Conservation (phyloP, 495 filamentous ascomycete genomes). For the Aspergillus saccharolyticus region DNA sequence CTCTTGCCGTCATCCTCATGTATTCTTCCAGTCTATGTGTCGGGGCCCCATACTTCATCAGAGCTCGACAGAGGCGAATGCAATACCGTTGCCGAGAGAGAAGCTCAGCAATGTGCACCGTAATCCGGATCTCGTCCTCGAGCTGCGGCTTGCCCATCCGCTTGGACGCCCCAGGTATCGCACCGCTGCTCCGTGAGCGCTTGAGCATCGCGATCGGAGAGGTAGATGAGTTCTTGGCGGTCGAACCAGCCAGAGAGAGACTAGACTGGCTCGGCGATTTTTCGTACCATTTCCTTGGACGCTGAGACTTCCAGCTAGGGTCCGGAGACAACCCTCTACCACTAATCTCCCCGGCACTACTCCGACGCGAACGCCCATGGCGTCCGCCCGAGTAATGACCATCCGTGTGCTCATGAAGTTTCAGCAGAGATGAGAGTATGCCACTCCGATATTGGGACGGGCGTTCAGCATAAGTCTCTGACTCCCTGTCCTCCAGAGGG, state of each 20-base stretch:
- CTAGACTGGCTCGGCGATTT: conserved; percentile 47
- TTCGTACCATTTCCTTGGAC: conserved; percentile 61
- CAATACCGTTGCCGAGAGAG: conserved; percentile 79
- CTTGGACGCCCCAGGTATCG: conserved; percentile 34
- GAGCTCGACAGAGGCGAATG: conserved; percentile 73
- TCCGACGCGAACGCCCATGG: conserved; percentile 31
- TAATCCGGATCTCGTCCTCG: conserved; percentile 75
- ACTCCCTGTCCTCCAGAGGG: conserved; percentile 53
- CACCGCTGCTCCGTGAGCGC: conserved; percentile 41
- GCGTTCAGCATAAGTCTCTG: conserved; percentile 61
- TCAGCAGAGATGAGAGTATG: conserved; percentile 71
- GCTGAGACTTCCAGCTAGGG: conserved; percentile 32
- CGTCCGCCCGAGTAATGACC: conserved; percentile 21
- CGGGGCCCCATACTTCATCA: conserved; percentile 82
- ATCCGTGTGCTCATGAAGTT: conserved; percentile 55
- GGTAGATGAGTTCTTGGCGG: conserved; percentile 35
- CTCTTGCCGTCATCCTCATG: conserved; percentile 83
- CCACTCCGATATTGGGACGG: conserved; percentile 71
- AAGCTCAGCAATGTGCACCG: conserved; percentile 81
- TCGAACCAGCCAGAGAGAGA: conserved; percentile 44
- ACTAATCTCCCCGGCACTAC: conserved; percentile 31
- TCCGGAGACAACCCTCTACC: conserved; percentile 32
- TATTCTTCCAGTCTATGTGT: conserved; percentile 79
- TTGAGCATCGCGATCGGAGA: conserved; percentile 39
- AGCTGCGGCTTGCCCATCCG: conserved; percentile 41